A percentile compares a stretch with the other conserved stretches of the same genome.
Conservation (phyloP, 78 protist genomes). For the Speleostelium caveatum region DNA sequence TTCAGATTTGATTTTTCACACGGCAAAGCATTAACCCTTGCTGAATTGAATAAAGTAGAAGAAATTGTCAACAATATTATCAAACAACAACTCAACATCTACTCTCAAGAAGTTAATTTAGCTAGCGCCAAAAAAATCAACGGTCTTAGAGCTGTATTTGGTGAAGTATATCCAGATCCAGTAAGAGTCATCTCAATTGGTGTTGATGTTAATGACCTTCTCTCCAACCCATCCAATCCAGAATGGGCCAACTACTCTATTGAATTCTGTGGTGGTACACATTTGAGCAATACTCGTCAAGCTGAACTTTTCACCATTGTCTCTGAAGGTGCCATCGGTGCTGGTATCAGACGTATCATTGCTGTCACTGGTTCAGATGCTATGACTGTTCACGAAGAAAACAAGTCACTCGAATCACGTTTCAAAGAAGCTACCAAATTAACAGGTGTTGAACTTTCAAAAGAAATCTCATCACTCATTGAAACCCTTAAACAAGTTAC, state of each 20-base stretch:
- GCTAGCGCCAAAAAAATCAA: conserved; percentile 88
- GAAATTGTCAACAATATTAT: conserved; percentile 67
- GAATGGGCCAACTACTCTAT: conserved; percentile 85
- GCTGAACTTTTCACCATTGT: conserved; percentile 84
- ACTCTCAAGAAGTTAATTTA: conserved; percentile 79
- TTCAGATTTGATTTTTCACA: conserved; percentile 96
- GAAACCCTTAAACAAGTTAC: background rate
- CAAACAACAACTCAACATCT: conserved; percentile 60
- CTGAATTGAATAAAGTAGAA: conserved; percentile 83
- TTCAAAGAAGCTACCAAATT: conserved; percentile 29
- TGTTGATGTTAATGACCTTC: conserved; percentile 75
- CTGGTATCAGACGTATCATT: conserved; percentile 94
- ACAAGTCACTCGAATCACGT: conserved; percentile 16
- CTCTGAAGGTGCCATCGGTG: conserved; percentile 90
- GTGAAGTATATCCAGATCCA: conserved; percentile 96
- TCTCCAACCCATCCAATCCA: conserved; percentile 79
- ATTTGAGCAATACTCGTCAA: conserved; percentile 84
- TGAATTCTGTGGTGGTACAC: conserved; percentile 98
- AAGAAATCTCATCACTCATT: conserved; percentile 13
- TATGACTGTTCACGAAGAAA: conserved; percentile 17
- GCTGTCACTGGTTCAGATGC: conserved; percentile 92
- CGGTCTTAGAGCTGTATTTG: conserved; percentile 95
- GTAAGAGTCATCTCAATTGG: conserved; percentile 96
- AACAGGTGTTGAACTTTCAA: conserved; percentile 57
- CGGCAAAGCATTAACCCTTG: conserved; percentile 25